Conservation (phyloP, 2,329 filamentous ascomycete genomes). For the Hypomyces rosellus region DNA sequence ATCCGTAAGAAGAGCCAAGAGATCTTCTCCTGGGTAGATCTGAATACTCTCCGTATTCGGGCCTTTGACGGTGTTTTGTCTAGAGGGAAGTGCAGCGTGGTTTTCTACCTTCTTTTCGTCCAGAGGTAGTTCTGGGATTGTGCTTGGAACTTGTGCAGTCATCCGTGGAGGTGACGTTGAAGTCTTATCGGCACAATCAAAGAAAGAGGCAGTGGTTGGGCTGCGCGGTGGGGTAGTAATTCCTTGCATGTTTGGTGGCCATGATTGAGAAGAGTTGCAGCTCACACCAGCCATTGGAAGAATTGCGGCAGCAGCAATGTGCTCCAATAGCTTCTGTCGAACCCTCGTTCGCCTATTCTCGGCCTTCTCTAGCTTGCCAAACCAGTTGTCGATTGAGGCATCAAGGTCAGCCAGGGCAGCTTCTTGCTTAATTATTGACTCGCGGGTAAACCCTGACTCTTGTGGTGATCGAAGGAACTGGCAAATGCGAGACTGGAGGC, state of each 20-base stretch:
- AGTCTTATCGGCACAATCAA: constrained; percentile 27
- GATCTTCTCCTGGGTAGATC: constrained; percentile 61
- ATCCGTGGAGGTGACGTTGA: constrained; percentile 46
- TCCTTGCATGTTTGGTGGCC: constrained; percentile 31
- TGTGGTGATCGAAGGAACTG: constrained; percentile 68
- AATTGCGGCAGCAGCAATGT: constrained; percentile 65
- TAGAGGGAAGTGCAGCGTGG: constrained; percentile 21
- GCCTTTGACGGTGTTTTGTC: constrained; percentile 24
- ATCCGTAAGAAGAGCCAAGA: constrained; percentile 60
- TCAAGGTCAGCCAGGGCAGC: constrained; percentile 73
- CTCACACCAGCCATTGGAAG: constrained; percentile 30
- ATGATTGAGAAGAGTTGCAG: constrained; percentile 23
- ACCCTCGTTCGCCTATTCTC: constrained; percentile 71
- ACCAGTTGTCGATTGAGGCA: constrained; percentile 73
- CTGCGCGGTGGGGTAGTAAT: constrained; percentile 54
- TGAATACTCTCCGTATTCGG: constrained; percentile 57
- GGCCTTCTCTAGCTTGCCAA: constrained; percentile 70
- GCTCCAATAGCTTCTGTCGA: constrained; percentile 73
- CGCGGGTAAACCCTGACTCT: constrained; percentile 64
- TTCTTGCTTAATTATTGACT: constrained; percentile 72
- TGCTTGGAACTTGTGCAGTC: constrained; percentile 49
- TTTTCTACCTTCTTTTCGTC: constrained; percentile 34
- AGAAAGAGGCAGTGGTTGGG: constrained; percentile 41
- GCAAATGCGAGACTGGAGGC: constrained; percentile 70
- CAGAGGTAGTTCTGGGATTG: constrained; percentile 46